Percentiles rank a stretch among this genome's conserved stretches.
phyloP scores from a whole-genome alignment of 805 yeast genomes.

The Peterozyma toletana region DNA sequence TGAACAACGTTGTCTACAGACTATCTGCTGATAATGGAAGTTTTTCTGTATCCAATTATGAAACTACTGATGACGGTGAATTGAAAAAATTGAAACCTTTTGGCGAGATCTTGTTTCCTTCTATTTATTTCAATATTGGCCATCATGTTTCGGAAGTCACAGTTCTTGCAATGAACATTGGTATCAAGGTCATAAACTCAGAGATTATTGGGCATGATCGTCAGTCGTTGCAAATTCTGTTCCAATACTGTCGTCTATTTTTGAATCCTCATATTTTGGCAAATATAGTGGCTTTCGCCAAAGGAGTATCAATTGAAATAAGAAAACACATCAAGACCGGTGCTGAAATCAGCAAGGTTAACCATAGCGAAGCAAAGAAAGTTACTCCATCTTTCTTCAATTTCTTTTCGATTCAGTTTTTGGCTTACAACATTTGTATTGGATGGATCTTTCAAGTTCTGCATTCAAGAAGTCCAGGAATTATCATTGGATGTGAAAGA shows the following conservation, averaged over 20 bases:
- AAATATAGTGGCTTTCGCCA: slow-evolving; percentile 27
- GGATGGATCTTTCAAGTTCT: slow-evolving; percentile 69
- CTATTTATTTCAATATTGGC: slow-evolving; percentile 31
- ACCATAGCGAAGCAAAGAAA: background rate
- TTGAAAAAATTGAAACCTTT: slow-evolving; percentile 18
- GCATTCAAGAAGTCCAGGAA: slow-evolving; percentile 47
- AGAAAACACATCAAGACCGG: background rate
- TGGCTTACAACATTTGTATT: slow-evolving; percentile 59
- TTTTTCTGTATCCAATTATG: slow-evolving; percentile 18
- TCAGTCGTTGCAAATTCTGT: slow-evolving; percentile 48
- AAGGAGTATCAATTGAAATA: slow-evolving; percentile 11
- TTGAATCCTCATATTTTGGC: slow-evolving; percentile 45
- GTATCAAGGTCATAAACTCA: slow-evolving; percentile 34
- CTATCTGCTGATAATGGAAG: slow-evolving; percentile 27
- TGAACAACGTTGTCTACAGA: slow-evolving; percentile 24
- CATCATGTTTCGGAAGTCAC: slow-evolving; percentile 32
- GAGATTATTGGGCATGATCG: slow-evolving; percentile 18
- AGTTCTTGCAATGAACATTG: slow-evolving; percentile 37
- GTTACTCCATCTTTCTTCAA: slow-evolving; percentile 15
- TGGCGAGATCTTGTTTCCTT: slow-evolving; percentile 35
- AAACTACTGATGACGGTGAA: slow-evolving; percentile 8
- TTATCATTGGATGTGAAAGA: slow-evolving; percentile 72
- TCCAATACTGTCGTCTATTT: slow-evolving; percentile 51
- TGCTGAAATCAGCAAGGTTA: background rate
- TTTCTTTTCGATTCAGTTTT: slow-evolving; percentile 47